A percentile compares a stretch with the other conserved stretches of the same genome.
Evolutionary conservation across 2,329 filamentous ascomycete species (phyloP).

Genomic region (Aspergillus ruber): DNA sequence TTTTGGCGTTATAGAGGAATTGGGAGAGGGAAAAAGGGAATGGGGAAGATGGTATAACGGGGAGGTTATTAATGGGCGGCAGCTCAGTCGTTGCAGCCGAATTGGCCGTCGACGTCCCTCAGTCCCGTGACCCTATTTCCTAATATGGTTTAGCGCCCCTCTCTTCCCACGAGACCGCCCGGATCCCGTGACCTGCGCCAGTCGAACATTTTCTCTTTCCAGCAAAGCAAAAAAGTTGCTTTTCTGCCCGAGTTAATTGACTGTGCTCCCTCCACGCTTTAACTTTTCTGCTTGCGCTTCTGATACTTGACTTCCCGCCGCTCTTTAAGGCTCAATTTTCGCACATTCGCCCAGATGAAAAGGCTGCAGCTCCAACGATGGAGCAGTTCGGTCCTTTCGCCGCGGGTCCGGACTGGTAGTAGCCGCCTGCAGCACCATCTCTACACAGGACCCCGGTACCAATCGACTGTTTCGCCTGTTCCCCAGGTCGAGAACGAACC

Average conservation of each 20-base stretch:
- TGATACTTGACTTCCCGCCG: constrained; percentile 5
- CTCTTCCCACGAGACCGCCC: constrained; percentile 24
- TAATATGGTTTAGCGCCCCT: constrained; percentile 21
- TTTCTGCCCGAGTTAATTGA: constrained; percentile 12
- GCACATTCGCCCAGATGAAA: constrained; percentile 40
- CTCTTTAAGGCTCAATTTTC: constrained; percentile 5
- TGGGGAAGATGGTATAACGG: constrained; percentile 2
- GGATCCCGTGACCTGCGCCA: constrained; percentile 34
- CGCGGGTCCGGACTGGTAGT: constrained; percentile 38
- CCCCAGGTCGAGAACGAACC: constrained; percentile 22
- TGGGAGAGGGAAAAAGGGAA: constrained; percentile 15
- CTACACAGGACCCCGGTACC: constrained; percentile 31
- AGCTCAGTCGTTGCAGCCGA: constrained; percentile 24
- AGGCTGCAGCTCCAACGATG: constrained; percentile 46
- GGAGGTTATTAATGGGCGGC: constrained; percentile 3
- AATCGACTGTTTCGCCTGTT: constrained; percentile 35
- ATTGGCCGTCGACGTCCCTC: constrained; percentile 25
- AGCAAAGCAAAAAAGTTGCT: constrained; percentile 16
- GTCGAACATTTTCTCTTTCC: constrained; percentile 32
- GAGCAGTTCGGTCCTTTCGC: constrained; percentile 46
- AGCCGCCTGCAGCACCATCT: constrained; percentile 29
- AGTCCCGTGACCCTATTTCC: constrained; percentile 21
- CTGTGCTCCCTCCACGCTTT: neutral
- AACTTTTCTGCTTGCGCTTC: constrained; percentile 3
- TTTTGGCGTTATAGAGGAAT: constrained; percentile 25